Percentiles rank a stretch among this genome's conserved stretches.
Conservation (phyloP, 345 rosid genomes). For the Lumnitzera littorea region DNA sequence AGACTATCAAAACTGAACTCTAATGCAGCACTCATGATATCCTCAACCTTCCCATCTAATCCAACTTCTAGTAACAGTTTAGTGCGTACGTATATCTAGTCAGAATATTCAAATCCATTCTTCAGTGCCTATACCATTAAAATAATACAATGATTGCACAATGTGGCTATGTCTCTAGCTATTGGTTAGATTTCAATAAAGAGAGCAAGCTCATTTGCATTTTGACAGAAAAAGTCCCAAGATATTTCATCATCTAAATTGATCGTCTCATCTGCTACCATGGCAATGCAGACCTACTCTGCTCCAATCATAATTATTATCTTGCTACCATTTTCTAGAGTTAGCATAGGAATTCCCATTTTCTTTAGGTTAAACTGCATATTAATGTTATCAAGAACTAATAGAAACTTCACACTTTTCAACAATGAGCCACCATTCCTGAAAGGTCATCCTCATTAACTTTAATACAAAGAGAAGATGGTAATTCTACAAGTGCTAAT, state of each 20-base stretch:
- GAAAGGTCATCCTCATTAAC: background rate
- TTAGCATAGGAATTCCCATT: constrained; percentile 5
- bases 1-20: constrained; percentile 4
- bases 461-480: background rate
- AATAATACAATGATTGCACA: background rate
- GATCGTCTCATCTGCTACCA: background rate
- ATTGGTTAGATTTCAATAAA: background rate
- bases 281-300: background rate
- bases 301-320: background rate
- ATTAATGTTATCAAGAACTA: constrained; percentile 1
- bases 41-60: background rate
- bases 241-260: constrained; percentile 1
- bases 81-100: constrained; percentile 2
- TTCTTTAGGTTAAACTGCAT: background rate
- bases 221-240: background rate
- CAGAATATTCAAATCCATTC: background rate
- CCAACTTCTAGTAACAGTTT: constrained; percentile 1
- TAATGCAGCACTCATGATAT: background rate
- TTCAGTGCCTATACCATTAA: constrained; percentile 1
- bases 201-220: background rate
- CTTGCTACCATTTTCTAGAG: constrained; percentile 7
- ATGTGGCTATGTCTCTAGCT: constrained; percentile 8
- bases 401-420: background rate
- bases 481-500: background rate
- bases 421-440: background rate